Base-by-base conservation (phyloP, 139 green algal species). In the Coelastrella sp. region DNA sequence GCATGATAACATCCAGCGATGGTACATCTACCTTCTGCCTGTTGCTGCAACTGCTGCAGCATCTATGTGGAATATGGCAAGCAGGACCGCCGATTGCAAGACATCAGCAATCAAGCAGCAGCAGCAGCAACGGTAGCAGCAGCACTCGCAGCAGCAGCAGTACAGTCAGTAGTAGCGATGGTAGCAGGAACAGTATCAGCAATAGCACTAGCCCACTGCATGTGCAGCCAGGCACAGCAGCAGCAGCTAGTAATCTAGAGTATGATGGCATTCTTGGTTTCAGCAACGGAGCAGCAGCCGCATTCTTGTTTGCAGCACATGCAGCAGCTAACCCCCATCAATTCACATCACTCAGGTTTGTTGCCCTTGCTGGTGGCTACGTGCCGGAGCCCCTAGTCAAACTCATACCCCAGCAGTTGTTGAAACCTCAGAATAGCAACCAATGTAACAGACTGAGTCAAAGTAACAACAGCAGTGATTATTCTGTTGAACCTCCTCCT, bases 261-360 rank as follows among this genome's bases (percentile, higher is more conserved):
- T 93, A 85, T 64, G 84, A 91, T 21, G 90, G 87, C 2, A 48
- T 93, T 5, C 78, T 93, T 3, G 90, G 90, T 9, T 93, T 93
- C 81, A 88, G 77, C 64, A 91, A 93, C 50, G 90, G 90, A 0
- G 90, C 90, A 17, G 90, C 90, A 25, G 90, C 88, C n/a, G 80
- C 89, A 25, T 87, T 86, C 30, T 68, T 92, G 67, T 83, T 92
- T 63, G 83, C 83, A 27, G 66, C 75, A 30, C 66, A 76, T 35
- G 84, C 63, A 17, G 66, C 62, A 3, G 76, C 62, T 34, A 15
- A 48, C 5, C n/a, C 7, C 2, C 27, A 41, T 4, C 51, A 23
- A 21, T 77, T 85, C 27, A n/a, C 34, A 35, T 68, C 64, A 4
- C 73, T 92, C 34, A 34, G 73, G 8, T 90, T 89, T 78, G 85